Conservation (phyloP, 2,329 filamentous ascomycete genomes). For the Pyricularia pennisetigena region DNA sequence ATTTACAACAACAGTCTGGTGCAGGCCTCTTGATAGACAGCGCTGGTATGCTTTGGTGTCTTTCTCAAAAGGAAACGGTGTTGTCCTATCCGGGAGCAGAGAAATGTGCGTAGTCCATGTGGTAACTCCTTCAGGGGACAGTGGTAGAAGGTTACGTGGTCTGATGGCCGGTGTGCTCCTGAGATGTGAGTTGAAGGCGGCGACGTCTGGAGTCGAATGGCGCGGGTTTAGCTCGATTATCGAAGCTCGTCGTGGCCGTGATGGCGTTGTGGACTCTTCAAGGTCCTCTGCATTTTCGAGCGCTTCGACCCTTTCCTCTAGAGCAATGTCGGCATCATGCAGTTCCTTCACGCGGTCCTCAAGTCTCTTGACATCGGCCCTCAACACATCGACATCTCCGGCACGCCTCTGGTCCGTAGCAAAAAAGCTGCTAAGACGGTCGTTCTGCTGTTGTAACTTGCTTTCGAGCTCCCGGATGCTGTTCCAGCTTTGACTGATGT, state of each 20-base stretch:
- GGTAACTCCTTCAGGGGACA: conserved; percentile 17
- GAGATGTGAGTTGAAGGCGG: not conserved
- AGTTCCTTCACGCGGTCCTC: conserved; percentile 38
- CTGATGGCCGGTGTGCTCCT: not conserved
- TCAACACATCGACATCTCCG: conserved; percentile 28
- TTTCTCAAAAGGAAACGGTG: conserved; percentile 52
- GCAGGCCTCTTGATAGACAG: conserved; percentile 48
- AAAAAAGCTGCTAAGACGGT: not conserved
- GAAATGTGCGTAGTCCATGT: conserved; percentile 52
- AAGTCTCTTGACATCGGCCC: conserved; percentile 32
- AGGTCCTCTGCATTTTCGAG: conserved; percentile 26
- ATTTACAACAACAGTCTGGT: conserved; percentile 44
- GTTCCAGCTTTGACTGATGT: conserved; percentile 44
- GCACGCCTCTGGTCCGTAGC: conserved; percentile 16
- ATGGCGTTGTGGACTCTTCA: conserved; percentile 15
- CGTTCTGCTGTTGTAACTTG: not conserved
- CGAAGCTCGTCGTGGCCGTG: conserved; percentile 15
- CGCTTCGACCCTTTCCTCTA: conserved; percentile 45
- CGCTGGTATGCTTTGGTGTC: conserved; percentile 52
- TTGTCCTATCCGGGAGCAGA: conserved; percentile 40
- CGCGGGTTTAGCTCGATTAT: not conserved
- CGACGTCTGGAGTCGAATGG: not conserved
- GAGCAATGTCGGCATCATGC: conserved; percentile 36
- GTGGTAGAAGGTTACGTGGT: not conserved
- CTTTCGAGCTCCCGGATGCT: conserved; percentile 35